Evolutionary conservation across 805 yeast species (phyloP).

Genomic region (Dipodascus albidus): DNA sequence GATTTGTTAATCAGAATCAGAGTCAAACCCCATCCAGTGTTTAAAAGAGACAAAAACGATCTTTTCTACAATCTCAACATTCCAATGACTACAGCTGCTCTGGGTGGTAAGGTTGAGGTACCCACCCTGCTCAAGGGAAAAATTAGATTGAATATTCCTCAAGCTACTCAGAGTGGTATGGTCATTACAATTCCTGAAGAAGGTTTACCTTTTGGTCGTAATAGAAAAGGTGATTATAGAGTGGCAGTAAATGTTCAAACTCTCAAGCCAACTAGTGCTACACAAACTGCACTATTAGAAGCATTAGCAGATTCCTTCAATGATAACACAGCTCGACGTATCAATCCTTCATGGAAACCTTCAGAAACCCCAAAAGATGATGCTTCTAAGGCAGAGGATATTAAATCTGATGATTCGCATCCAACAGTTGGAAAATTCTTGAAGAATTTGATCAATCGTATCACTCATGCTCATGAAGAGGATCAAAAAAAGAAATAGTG

Average conservation of each 20-base stretch:
- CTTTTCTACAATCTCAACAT: constrained; percentile 55
- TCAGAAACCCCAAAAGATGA: background rate
- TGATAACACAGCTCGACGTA: constrained; percentile 67
- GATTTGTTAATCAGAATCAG: constrained; percentile 76
- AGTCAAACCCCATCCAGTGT: constrained; percentile 63
- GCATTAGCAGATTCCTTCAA: constrained; percentile 87
- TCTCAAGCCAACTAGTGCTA: constrained; percentile 63
- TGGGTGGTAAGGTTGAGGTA: constrained; percentile 85
- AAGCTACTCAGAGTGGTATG: constrained; percentile 75
- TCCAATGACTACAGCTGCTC: constrained; percentile 90
- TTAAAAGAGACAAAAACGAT: constrained; percentile 55
- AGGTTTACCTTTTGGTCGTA: constrained; percentile 66
- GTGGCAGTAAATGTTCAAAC: constrained; percentile 64
- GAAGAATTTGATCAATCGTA: constrained; percentile 24
- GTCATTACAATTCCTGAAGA: constrained; percentile 66
- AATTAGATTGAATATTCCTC: constrained; percentile 66
- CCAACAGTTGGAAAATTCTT: constrained; percentile 15
- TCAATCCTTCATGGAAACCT: constrained; percentile 27
- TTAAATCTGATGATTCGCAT: background rate
- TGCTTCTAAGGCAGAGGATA: background rate
- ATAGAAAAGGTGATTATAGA: constrained; percentile 68
- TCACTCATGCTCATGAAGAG: constrained; percentile 14
- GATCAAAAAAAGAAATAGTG: background rate
- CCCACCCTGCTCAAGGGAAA: constrained; percentile 76
- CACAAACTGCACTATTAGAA: constrained; percentile 82